phyloP scores from a whole-genome alignment of 208 protist species.

The Leishmania tropica region DNA sequence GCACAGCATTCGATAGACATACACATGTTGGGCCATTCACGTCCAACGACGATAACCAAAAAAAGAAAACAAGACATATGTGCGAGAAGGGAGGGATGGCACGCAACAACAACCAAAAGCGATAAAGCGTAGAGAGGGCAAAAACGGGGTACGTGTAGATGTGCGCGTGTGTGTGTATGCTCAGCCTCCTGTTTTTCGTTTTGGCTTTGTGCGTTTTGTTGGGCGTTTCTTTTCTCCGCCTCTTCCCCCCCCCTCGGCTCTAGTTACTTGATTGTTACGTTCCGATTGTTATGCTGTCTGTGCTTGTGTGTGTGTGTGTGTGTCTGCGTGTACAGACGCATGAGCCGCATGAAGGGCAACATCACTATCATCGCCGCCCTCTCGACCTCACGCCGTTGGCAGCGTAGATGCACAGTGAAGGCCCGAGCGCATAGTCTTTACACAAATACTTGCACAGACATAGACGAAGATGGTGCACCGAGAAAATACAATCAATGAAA shows the following conservation, averaged over 20 bases:
- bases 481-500: not conserved
- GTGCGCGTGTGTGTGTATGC: not conserved
- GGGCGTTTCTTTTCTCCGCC: no score
- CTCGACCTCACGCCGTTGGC: not conserved
- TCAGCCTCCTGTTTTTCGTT: not conserved
- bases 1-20: not conserved
- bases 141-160: not conserved
- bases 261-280: not conserved
- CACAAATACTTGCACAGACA: not conserved
- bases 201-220: not conserved
- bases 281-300: not conserved
- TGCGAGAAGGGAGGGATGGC: no score
- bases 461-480: not conserved
- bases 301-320: not conserved
- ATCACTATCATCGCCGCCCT: not conserved
- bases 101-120: not conserved
- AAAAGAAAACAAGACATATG: no score
- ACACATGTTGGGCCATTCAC: not conserved
- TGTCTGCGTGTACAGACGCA: not conserved
- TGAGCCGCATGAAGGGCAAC: not conserved
- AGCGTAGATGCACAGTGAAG: not conserved
- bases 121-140: not conserved
- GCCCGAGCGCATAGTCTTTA: not conserved
- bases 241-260: not conserved
- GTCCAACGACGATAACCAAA: not conserved